Conservation (phyloP, 441 rosid species). For the Populus hybrid region DNA sequence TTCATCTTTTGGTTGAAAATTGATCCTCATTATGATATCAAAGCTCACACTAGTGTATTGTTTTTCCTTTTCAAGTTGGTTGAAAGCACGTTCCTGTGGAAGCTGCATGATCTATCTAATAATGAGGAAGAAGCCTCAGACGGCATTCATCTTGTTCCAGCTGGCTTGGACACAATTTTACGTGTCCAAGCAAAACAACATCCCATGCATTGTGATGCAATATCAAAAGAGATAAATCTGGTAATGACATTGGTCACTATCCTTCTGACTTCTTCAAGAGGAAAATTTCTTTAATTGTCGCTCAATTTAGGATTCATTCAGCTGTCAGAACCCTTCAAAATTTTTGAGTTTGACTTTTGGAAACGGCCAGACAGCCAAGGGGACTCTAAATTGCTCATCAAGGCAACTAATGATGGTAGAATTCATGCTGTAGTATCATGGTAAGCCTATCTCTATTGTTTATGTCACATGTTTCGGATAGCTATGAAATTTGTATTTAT, state of each 20-base stretch:
- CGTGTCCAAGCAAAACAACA: conserved; percentile 59
- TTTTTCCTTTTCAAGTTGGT: conserved; percentile 52
- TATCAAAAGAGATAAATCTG: conserved; percentile 66
- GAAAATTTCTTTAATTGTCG: conserved; percentile 27
- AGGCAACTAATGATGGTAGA: conserved; percentile 59
- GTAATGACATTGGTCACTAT: conserved; percentile 38
- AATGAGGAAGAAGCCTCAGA: conserved; percentile 49
- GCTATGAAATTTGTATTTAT: neutral
- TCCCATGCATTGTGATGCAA: conserved; percentile 84
- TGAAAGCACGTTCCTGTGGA: conserved; percentile 68
- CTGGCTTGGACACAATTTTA: conserved; percentile 51
- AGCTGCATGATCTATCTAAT: conserved; percentile 59
- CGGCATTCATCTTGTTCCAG: conserved; percentile 63
- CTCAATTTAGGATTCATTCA: conserved; percentile 54
- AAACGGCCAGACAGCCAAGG: conserved; percentile 78
- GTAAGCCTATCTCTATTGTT: conserved; percentile 30
- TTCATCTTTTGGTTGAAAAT: conserved; percentile 12
- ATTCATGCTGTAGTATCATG: conserved; percentile 84
- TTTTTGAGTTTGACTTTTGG: conserved; percentile 97
- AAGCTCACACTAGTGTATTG: conserved; percentile 13
- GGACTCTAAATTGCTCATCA: conserved; percentile 50
- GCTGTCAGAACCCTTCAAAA: conserved; percentile 90
- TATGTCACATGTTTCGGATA: neutral
- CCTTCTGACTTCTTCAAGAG: conserved; percentile 5
- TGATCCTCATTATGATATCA: neutral